Evolutionary conservation across 495 filamentous ascomycete genomes (phyloP), one percentile per base, ranked within the genome.

Genomic region (Elaphomyces granulatus): DNA sequence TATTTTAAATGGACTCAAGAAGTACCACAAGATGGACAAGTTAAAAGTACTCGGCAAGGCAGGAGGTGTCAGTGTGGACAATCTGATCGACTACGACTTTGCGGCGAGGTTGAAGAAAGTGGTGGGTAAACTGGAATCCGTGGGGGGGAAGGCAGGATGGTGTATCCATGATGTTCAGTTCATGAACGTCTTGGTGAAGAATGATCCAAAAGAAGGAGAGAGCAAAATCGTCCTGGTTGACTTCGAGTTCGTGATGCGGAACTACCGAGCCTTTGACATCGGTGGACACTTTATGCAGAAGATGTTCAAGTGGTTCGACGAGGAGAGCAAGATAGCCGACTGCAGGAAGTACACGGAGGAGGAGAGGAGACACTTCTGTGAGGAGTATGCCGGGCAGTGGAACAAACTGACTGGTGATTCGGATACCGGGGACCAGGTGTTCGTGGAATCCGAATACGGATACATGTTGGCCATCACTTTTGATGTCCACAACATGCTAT

Each of bases 221-320:
- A 54, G 53, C 40, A 56, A 45, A 38, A 21, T 54, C 20, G 41
- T 35, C 12, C 42, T 58, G 12, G 50, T 58, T 34, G 55, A 58
- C 34, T 56, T 58, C 19, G 55, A 58, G 37, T 56, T 56, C 17
- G 55, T 54, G 15, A 45, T 56, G 32, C 47, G 36, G 21, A 58
- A 58, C 17, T 58, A 52, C 37, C 50, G 55, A 42, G 55, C 53
- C 1, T 54, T 58, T 36, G 55, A 58, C 18, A 52, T 58, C 14
- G 55, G 55, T 19, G 55, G 55, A 23, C 55, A 58, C 35, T 58
- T 58, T 28, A 48, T 58, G 55, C 55, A 58, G 30, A 58, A 58
- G 43, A 54, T 56, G 48, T 58, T 58, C 46, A 49, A 52, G 18
- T 58, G 55, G 55, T 56, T 56, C 43, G 53, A 56, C 15, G 42